These are phyloP conservation scores for Polyplosphaeria fusca DNA, from an alignment of 495 filamentous ascomycete species.

Conservation along the genomic window DNA sequence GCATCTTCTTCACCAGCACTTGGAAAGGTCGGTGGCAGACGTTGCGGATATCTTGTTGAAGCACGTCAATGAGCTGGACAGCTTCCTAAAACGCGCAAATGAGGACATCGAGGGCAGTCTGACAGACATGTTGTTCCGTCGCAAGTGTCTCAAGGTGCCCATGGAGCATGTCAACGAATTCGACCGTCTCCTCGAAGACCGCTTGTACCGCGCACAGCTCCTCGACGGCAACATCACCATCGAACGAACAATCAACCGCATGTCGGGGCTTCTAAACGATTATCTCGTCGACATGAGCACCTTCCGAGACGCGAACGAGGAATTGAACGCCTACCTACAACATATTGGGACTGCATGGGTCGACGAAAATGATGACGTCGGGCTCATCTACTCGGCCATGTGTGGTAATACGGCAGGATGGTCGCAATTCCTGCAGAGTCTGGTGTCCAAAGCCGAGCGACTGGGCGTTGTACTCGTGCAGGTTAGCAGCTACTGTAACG, in stretches of 20 bases:
- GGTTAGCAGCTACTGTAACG: slow-evolving; percentile 38
- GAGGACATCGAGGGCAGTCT: slow-evolving; percentile 84
- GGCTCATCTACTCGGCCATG: slow-evolving; percentile 39
- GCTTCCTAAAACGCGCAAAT: slow-evolving; percentile 77
- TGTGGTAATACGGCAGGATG: slow-evolving; percentile 43
- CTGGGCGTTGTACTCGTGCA: slow-evolving; percentile 38
- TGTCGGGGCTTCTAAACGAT: slow-evolving; percentile 68
- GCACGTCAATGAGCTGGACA: slow-evolving; percentile 91
- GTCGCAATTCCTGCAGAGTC: slow-evolving; percentile 35
- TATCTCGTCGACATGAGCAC: slow-evolving; percentile 73
- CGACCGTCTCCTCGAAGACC: slow-evolving; percentile 82
- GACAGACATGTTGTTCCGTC: slow-evolving; percentile 73
- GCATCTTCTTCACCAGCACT: slow-evolving; percentile 76
- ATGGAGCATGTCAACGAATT: slow-evolving; percentile 81
- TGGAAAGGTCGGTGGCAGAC: slow-evolving; percentile 82
- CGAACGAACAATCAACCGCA: slow-evolving; percentile 79
- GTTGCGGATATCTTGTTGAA: slow-evolving; percentile 86
- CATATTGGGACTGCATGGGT: slow-evolving; percentile 56
- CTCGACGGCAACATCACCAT: slow-evolving; percentile 87
- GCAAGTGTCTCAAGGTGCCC: slow-evolving; percentile 77
- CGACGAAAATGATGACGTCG: slow-evolving; percentile 32
- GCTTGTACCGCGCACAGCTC: slow-evolving; percentile 74
- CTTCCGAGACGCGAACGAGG: slow-evolving; percentile 70
- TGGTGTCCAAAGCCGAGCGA: slow-evolving; percentile 40
- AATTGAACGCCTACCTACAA: slow-evolving; percentile 71